phyloP scores from a whole-genome alignment of 345 rosid species.

The Aquilaria malaccensis region DNA sequence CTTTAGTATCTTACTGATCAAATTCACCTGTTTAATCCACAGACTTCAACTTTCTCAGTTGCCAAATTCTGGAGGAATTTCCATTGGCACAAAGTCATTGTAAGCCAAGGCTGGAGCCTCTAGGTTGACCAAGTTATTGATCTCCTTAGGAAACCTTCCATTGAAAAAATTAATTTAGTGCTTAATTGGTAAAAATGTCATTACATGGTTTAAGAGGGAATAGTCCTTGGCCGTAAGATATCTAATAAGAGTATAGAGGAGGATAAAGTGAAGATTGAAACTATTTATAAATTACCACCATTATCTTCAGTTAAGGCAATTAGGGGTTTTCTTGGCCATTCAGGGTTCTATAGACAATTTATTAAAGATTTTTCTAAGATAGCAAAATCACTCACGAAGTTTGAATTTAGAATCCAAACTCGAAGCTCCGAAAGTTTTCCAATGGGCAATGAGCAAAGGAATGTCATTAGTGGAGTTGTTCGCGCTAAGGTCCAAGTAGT shows the following conservation, averaged over 20 bases:
- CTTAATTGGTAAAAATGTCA: too few relatives aligned
- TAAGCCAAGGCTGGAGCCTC: slow-evolving; percentile 33
- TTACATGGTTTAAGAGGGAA: too few relatives aligned
- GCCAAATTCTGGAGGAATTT: slow-evolving; percentile 59
- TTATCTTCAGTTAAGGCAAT: too few relatives aligned
- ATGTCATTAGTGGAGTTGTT: slow-evolving; percentile 69
- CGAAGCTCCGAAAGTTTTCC: slow-evolving; percentile 41
- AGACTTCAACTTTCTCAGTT: slow-evolving; percentile 42
- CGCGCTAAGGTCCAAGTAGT: slow-evolving; percentile 35
- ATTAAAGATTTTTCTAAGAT: too few relatives aligned
- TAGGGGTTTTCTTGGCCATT: too few relatives aligned
- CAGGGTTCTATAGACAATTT: too few relatives aligned
- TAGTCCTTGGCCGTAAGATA: too few relatives aligned
- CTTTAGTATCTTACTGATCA: slow-evolving; percentile 50
- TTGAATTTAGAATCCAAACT: slow-evolving; percentile 24
- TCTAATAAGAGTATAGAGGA: too few relatives aligned
- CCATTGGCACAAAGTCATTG: slow-evolving; percentile 43
- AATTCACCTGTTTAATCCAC: slow-evolving; percentile 41
- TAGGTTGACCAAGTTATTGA: slow-evolving; percentile 56
- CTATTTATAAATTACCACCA: too few relatives aligned
- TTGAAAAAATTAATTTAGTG: slow-evolving; percentile 21
- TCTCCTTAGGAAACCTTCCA: slow-evolving; percentile 76
- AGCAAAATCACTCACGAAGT: slow-evolving; percentile 3
- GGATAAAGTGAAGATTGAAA: too few relatives aligned
- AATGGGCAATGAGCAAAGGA: slow-evolving; percentile 27